Base-by-base conservation (phyloP, 129 eudicot species). In the Kitagawia praeruptora region DNA sequence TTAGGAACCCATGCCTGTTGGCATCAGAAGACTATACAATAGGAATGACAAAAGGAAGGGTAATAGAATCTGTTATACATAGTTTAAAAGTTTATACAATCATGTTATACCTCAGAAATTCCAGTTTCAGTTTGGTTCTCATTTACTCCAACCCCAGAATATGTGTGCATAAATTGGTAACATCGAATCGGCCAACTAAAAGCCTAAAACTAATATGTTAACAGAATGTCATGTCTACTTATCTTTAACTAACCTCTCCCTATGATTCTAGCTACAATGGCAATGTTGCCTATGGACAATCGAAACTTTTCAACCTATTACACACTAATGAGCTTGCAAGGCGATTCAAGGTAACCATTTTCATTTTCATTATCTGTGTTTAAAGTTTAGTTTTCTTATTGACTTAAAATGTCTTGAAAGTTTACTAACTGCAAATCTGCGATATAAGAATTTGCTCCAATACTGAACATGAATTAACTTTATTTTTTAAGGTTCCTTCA, bases 251-350 rank as follows among this genome's bases (percentile, higher is more conserved):
- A 21, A 39, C 89, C n/a, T n/a, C n/a, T n/a, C n/a, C n/a, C n/a
- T n/a, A n/a, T n/a, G n/a, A n/a, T n/a, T n/a, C n/a, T n/a, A 94
- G 97, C 78, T 94, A 94, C 81, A 84, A 37, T 75, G 79, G 83
- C 27, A 18, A 85, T 9, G 78, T 51, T 37, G 88, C 92, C 6
- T 94, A 94, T 85, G 97, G 97, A 70, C 96, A 87, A 80, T 91
- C 98, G 28, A 91, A 91, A 84, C 89, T 91, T 66, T 95, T 92
- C 25, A 94, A 94, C 80, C 83, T 92, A 77, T 84, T 94, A 78
- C 98, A 94, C 78, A 93, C 93, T 25, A 91, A 90, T 9, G 97
- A 91, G 81, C 88, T 94, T 54, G 80, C 98, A 28, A 91, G 87
- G 85, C 82, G 79, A 66, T 84, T 94, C 63, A 91, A 92, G 97